phyloP scores from a whole-genome alignment of 148 eudicot species.

The Pharnaceum exiguum region DNA sequence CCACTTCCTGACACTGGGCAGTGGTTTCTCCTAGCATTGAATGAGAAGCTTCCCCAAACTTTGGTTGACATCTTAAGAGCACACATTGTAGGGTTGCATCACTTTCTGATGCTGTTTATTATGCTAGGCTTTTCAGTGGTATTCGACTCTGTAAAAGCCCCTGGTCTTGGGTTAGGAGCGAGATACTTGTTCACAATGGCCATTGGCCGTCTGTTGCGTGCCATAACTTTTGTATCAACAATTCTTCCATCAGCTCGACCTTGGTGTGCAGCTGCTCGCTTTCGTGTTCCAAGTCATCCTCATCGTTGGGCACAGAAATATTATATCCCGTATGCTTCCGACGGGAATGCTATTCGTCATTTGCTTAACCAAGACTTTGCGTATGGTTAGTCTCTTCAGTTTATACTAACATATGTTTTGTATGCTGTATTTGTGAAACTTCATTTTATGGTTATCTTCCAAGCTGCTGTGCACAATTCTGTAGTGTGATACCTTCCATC shows the following conservation, averaged over 20 bases:
- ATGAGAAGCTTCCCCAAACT: slow-evolving; percentile 75
- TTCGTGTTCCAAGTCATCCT: slow-evolving; percentile 67
- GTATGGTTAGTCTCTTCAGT: slow-evolving; percentile 44
- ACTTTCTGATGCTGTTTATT: slow-evolving; percentile 88
- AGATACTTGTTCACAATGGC: slow-evolving; percentile 96
- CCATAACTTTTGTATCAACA: slow-evolving; percentile 71
- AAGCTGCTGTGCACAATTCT: too few species aligned
- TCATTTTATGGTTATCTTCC: too few species aligned
- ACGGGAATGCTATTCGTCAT: slow-evolving; percentile 57
- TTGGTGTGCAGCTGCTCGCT: slow-evolving; percentile 92
- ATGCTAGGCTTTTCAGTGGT: slow-evolving; percentile 94
- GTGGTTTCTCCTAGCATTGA: slow-evolving; percentile 81
- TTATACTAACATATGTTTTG: background rate
- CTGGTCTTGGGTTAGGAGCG: slow-evolving; percentile 96
- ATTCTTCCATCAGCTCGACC: slow-evolving; percentile 94
- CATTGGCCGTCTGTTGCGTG: slow-evolving; percentile 80
- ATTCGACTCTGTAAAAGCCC: slow-evolving; percentile 85
- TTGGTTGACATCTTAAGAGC: slow-evolving; percentile 83
- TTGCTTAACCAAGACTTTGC: slow-evolving; percentile 59
- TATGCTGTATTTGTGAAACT: too few species aligned
- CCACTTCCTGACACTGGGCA: slow-evolving; percentile 99
- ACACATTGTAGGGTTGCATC: slow-evolving; percentile 79
- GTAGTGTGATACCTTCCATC: too few species aligned
- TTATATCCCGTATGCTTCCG: slow-evolving; percentile 86
- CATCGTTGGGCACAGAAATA: slow-evolving; percentile 96